Conservation (phyloP, 345 rosid genomes). For the Fremontodendron californicum region DNA sequence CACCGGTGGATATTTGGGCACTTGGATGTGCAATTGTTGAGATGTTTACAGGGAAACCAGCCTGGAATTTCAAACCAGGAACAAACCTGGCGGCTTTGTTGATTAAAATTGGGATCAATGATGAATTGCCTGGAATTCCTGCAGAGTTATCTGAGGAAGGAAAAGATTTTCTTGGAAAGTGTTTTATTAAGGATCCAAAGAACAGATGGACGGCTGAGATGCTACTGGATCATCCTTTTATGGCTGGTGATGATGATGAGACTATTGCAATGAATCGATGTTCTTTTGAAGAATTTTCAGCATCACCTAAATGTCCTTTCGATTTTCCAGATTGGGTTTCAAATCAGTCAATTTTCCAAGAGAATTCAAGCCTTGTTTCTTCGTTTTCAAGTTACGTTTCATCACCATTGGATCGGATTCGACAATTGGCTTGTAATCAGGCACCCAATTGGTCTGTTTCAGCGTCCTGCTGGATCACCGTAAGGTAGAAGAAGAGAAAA, state of each 20-base stretch:
- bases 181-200: constrained; percentile 53
- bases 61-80: constrained; percentile 45
- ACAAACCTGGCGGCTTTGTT: constrained; percentile 37
- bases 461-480: constrained; percentile 41
- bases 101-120: constrained; percentile 55
- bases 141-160: constrained; percentile 57
- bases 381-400: constrained; percentile 12
- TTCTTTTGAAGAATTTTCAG: too few relatives aligned
- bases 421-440: constrained; percentile 21
- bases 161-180: constrained; percentile 59
- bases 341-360: constrained; percentile 22
- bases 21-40: constrained; percentile 75
- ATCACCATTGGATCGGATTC: constrained; percentile 26
- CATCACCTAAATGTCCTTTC: constrained; percentile 43
- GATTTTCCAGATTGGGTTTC: constrained; percentile 44
- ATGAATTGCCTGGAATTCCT: constrained; percentile 57
- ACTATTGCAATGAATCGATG: not conserved
- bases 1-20: constrained; percentile 84
- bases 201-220: constrained; percentile 77
- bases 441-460: constrained; percentile 41
- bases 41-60: constrained; percentile 68
- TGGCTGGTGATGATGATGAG: constrained; percentile 30
- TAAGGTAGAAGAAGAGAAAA: constrained; percentile 29
- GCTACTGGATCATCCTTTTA: constrained; percentile 70
- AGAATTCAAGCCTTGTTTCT: constrained; percentile 10